Evolutionary conservation across 148 eudicot genomes (phyloP).

Genomic region (Rhododendron simsii): DNA sequence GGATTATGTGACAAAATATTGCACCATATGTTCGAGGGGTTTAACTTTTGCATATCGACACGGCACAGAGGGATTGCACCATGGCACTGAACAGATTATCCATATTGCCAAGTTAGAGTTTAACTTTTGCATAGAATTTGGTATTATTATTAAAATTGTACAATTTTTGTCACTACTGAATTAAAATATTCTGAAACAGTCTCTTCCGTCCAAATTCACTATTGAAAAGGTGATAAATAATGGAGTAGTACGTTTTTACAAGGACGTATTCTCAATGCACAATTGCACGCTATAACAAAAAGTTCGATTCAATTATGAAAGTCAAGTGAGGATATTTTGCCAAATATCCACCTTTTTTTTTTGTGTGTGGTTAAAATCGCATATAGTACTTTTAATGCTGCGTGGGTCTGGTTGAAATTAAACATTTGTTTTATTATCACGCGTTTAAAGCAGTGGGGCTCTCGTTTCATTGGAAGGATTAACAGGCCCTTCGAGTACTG

Average conservation of each 20-base stretch:
- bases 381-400: background rate
- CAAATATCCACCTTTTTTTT: background rate
- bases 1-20: no score
- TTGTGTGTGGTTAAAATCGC: background rate
- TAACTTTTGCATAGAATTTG: background rate
- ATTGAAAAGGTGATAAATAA: no score
- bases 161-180: background rate
- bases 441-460: constrained; percentile 34
- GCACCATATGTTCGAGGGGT: no score
- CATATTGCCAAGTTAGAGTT: background rate
- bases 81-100: no score
- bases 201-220: no score
- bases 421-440: constrained; percentile 34
- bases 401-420: constrained; percentile 21
- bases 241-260: background rate
- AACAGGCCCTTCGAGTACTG: background rate
- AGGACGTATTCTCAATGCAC: background rate
- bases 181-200: background rate
- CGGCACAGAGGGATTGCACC: no score
- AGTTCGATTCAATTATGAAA: background rate
- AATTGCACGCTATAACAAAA: background rate
- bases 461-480: constrained; percentile 12
- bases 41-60: no score
- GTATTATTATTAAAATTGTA: background rate
- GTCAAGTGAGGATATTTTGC: background rate